Base-by-base conservation (phyloP, 495 filamentous ascomycete species). In the Trichoderma reesei region DNA sequence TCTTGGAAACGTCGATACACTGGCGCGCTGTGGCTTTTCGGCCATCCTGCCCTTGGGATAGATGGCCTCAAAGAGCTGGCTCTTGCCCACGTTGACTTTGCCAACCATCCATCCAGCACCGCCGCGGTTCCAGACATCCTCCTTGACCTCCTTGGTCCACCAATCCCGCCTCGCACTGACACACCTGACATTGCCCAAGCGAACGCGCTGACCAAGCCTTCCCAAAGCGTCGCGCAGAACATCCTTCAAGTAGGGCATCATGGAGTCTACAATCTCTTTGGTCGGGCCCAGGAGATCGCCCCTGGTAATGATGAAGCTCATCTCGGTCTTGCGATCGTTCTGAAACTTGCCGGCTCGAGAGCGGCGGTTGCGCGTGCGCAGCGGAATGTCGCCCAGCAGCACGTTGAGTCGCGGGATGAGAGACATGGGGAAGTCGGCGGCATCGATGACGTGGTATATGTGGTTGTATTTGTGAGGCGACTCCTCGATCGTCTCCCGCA, bases 11-110 rank as follows among this genome's bases (percentile, higher is more conserved):
- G 39, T 34, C 7, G 72, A 65, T 37, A 75, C 51, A 6, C 63
- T 67, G 41, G 78, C 75, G 31, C 75, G 72, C 62, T 69, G 68
- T 37, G 72, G 63, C 3, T 70, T 68, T 14, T 66, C 65, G 66
- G 13, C 79, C 68, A 79, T 83, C 54, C 85, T 81, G 33, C 89
- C 90, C 71, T 96, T 95, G 16, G 92, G 92, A 68, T 90, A 95
- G 18, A 95, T 86, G 9, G 79, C 80, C 69, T 92, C 85, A 63
- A 97, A 91, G 33, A 99, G 86, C 66, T 86, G 87, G 70, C 92
- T 96, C 74, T 99, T 99, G 14, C 94, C 94, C 34, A 98, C 94
- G 70, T 99, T 99, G 61, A 88, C 90, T 68, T 92, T 96, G n/a
- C 95, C 94, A 33, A 98, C 90, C 79, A 99, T 86, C 94, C 94